A percentile compares a stretch with the other conserved stretches of the same genome.
These are phyloP conservation scores for Hypoxylon sp. DNA, from an alignment of 2,329 filamentous ascomycete species.

Conservation along the genomic window DNA sequence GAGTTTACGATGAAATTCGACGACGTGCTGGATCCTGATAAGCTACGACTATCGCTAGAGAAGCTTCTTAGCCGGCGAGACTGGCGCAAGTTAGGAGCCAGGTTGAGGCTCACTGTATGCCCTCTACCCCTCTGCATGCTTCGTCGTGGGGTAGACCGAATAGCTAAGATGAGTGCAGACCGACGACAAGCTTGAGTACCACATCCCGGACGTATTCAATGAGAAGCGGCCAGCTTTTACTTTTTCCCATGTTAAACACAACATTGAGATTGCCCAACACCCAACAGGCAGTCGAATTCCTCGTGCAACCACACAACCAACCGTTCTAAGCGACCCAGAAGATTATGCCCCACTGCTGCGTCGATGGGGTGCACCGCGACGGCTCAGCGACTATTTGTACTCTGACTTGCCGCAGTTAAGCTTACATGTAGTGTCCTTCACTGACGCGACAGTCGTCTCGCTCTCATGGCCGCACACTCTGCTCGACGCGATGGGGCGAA, in stretches of 20 bases:
- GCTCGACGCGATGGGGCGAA: conserved; percentile 62
- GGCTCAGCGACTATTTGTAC: conserved; percentile 59
- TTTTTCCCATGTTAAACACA: conserved; percentile 58
- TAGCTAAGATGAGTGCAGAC: conserved; percentile 39
- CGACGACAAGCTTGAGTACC: conserved; percentile 58
- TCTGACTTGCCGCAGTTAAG: conserved; percentile 62
- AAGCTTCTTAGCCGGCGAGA: conserved; percentile 59
- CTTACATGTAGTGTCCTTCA: conserved; percentile 65
- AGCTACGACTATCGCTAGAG: conserved; percentile 56
- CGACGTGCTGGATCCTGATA: conserved; percentile 60
- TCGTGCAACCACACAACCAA: conserved; percentile 49
- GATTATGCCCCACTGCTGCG: conserved; percentile 50
- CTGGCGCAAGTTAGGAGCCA: conserved; percentile 64
- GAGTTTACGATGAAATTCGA: conserved; percentile 44
- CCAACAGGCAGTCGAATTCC: conserved; percentile 59
- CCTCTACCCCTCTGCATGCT: conserved; percentile 1
- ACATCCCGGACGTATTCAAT: conserved; percentile 58
- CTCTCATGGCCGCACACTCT: conserved; percentile 64
- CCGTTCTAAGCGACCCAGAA: conserved; percentile 50
- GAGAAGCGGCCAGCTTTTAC: conserved; percentile 60
- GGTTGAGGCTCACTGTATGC: conserved; percentile 59
- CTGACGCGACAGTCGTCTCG: conserved; percentile 64
- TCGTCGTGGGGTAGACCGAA: neutral
- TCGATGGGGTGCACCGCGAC: conserved; percentile 48
- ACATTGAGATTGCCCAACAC: conserved; percentile 59